Conservation (phyloP, 1,284 basidiomycete species). For the Rhodotorula sp. region DNA sequence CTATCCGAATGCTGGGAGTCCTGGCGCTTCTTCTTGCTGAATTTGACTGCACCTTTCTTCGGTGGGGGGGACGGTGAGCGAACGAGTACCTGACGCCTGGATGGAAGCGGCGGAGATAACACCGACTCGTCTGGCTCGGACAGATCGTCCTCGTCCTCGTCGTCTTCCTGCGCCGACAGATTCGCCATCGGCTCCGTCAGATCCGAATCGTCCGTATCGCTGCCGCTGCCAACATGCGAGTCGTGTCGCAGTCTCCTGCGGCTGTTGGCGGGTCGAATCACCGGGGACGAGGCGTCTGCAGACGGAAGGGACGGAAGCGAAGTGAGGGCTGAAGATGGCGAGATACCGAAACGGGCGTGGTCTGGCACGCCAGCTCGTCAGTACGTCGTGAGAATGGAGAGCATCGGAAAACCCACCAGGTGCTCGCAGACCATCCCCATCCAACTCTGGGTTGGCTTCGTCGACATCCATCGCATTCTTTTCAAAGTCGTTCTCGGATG, state of each 20-base stretch:
- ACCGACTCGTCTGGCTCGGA: slow-evolving; percentile 7
- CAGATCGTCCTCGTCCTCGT: slow-evolving; percentile 17
- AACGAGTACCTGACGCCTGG: not conserved
- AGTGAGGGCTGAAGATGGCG: slow-evolving; percentile 25
- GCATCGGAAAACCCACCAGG: not conserved
- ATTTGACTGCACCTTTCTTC: not conserved
- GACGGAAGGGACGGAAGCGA: slow-evolving; percentile 16
- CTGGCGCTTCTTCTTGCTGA: slow-evolving; percentile 7
- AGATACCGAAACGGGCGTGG: not conserved
- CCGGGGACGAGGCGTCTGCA: not conserved
- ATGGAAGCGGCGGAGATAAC: not conserved
- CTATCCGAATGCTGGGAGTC: not conserved
- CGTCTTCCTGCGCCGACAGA: slow-evolving; percentile 21
- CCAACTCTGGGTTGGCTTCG: not conserved
- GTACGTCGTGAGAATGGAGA: not conserved
- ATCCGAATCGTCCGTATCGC: slow-evolving; percentile 37
- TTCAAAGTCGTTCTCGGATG: not conserved
- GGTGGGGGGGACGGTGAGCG: not conserved
- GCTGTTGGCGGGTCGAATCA: slow-evolving; percentile 1
- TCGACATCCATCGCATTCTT: not conserved
- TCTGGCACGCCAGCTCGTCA: not conserved
- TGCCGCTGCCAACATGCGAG: not conserved
- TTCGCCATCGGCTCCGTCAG: slow-evolving; percentile 42
- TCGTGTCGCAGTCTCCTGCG: not conserved
- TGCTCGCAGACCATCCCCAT: too few species aligned